These are phyloP conservation scores for Moniliella sp. DNA, from an alignment of 1,284 basidiomycete genomes.

Conservation along the genomic window DNA sequence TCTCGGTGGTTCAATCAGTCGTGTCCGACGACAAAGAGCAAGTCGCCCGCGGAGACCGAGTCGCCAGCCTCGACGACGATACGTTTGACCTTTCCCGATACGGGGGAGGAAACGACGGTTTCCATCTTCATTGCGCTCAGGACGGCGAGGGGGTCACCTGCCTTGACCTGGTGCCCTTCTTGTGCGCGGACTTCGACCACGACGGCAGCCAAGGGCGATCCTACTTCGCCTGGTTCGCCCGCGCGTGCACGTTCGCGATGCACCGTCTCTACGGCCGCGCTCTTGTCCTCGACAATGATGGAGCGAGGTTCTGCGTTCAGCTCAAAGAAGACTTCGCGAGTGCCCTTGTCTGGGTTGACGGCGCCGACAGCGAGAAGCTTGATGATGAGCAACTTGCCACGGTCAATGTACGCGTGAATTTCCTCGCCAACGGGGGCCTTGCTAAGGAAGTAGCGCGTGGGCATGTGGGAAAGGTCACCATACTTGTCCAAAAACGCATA, in stretches of 20 bases:
- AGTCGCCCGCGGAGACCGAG: conserved; percentile 66
- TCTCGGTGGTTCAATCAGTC: too few species aligned
- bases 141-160: conserved; percentile 67
- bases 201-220: conserved; percentile 62
- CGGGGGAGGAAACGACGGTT: conserved; percentile 77
- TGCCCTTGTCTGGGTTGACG: conserved; percentile 69
- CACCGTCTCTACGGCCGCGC: conserved; percentile 72
- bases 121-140: conserved; percentile 45
- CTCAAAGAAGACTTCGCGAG: conserved; percentile 94
- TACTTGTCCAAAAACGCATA: conserved; percentile 86
- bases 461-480: conserved; percentile 59
- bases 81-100: conserved; percentile 78
- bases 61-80: conserved; percentile 61
- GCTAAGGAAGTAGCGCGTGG: conserved; percentile 84
- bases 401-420: conserved; percentile 85
- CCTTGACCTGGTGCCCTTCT: conserved; percentile 88
- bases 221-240: conserved; percentile 75
- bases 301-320: conserved; percentile 30
- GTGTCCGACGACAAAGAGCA: conserved; percentile 69
- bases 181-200: conserved; percentile 91
- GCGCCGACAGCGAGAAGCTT: conserved; percentile 88
- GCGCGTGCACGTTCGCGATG: conserved; percentile 84
- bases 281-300: conserved; percentile 68
- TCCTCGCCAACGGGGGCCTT: conserved; percentile 80
- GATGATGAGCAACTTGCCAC: conserved; percentile 82